phyloP scores from a whole-genome alignment of 2,329 filamentous ascomycete species.

The Aspergillus spinulosporus region DNA sequence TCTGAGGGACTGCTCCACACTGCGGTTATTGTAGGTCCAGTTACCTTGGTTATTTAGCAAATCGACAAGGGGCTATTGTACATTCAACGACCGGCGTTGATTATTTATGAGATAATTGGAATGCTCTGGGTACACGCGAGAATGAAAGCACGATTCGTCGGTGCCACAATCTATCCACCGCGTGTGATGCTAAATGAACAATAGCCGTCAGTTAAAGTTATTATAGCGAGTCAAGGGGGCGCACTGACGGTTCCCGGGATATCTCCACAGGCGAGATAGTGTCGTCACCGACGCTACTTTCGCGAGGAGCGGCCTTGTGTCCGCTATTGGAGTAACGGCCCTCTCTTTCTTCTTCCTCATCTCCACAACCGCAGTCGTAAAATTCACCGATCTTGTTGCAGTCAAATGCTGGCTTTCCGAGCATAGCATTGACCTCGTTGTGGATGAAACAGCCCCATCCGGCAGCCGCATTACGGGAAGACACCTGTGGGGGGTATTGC shows the following conservation, averaged over 20 bases:
- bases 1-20: neutral
- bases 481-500: slow-evolving; percentile 65
- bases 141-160: neutral
- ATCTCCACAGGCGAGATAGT: slow-evolving; percentile 33
- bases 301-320: slow-evolving; percentile 13
- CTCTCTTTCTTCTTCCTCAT: slow-evolving; percentile 56
- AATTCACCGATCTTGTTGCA: slow-evolving; percentile 66
- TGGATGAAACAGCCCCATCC: slow-evolving; percentile 68
- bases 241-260: slow-evolving; percentile 38
- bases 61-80: slow-evolving; percentile 13
- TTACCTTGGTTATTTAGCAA: neutral
- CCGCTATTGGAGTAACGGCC: slow-evolving; percentile 11
- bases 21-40: neutral
- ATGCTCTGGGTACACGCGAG: slow-evolving; percentile 1
- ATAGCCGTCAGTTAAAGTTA: slow-evolving; percentile 19
- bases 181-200: slow-evolving; percentile 27
- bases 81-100: slow-evolving; percentile 22
- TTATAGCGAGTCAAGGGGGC: slow-evolving; percentile 7
- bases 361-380: slow-evolving; percentile 66
- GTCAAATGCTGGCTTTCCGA: slow-evolving; percentile 63
- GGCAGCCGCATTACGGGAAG: slow-evolving; percentile 61
- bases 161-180: slow-evolving; percentile 22
- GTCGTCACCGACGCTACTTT: slow-evolving; percentile 7
- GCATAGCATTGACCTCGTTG: slow-evolving; percentile 64
- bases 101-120: neutral